Evolutionary conservation across 2,329 filamentous ascomycete species (phyloP).

Genomic region (Paecilomyces dactylethromorphus): DNA sequence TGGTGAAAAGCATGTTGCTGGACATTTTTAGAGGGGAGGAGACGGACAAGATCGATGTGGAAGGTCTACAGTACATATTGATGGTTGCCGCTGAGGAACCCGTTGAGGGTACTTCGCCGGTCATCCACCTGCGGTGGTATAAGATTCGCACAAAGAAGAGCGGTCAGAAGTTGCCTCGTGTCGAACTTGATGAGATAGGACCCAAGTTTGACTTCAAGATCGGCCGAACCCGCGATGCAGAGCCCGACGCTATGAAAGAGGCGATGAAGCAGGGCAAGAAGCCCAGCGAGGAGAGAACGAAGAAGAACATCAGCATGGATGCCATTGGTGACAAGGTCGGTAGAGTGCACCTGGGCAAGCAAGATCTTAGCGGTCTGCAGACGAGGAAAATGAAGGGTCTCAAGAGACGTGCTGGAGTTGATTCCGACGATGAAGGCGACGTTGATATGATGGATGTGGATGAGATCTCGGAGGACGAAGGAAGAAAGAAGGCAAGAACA

Average conservation of each 20-base stretch:
- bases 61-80: conserved; percentile 87
- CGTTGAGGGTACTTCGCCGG: conserved; percentile 31
- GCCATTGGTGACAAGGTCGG: conserved; percentile 94
- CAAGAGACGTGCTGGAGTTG: conserved; percentile 68
- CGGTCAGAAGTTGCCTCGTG: conserved; percentile 77
- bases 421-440: conserved; percentile 48
- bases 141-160: conserved; percentile 79
- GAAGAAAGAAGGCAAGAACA: conserved; percentile 25
- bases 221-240: conserved; percentile 72
- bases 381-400: conserved; percentile 99
- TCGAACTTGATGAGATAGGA: conserved; percentile 93
- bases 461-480: conserved; percentile 29
- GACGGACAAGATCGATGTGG: conserved; percentile 79
- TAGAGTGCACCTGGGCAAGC: conserved; percentile 81
- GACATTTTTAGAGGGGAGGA: conserved; percentile 88
- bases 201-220: conserved; percentile 88
- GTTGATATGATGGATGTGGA: conserved; percentile 44
- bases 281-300: conserved; percentile 53
- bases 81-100: conserved; percentile 69
- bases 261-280: conserved; percentile 80
- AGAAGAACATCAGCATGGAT: conserved; percentile 95
- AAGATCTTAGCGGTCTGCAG: conserved; percentile 81
- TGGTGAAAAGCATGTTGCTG: conserved; percentile 78
- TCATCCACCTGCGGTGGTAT: conserved; percentile 69
- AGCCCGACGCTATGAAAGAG: conserved; percentile 75